A percentile compares a stretch with the other conserved stretches of the same genome.
These are phyloP conservation scores for Phenoliferia sp. DNA, from an alignment of 1,284 basidiomycete species.

Conservation along the genomic window DNA sequence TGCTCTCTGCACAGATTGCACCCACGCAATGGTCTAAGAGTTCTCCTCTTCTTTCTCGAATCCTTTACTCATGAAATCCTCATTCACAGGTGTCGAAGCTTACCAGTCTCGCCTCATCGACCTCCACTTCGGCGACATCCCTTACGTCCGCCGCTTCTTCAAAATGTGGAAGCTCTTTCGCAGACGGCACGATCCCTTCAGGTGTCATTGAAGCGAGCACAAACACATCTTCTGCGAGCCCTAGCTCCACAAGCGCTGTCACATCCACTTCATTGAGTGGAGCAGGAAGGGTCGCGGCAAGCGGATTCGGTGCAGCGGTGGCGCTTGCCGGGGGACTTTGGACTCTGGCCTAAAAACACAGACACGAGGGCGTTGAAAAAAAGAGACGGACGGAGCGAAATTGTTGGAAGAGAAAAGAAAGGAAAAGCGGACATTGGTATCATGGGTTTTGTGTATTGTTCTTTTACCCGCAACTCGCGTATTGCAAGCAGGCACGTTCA, in stretches of 20 bases:
- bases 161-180: neutral
- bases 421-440: neutral
- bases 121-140: neutral
- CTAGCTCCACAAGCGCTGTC: neutral
- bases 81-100: neutral
- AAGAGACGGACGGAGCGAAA: no score
- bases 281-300: neutral
- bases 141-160: neutral
- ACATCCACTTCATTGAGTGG: neutral
- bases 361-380: no score
- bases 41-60: neutral
- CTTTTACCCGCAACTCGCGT: neutral
- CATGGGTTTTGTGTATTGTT: neutral
- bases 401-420: neutral
- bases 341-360: neutral
- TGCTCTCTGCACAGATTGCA: conserved; percentile 26
- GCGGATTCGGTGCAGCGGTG: neutral
- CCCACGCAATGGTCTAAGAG: conserved; percentile 7
- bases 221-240: neutral
- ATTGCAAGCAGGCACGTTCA: no score
- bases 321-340: neutral
- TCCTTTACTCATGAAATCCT: neutral
- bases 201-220: neutral
- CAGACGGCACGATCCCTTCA: neutral
- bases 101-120: neutral